A percentile compares a stretch with the other conserved stretches of the same genome.
Evolutionary conservation across 2,329 filamentous ascomycete species (phyloP).

Genomic region (Phaeoacremonium minimum): DNA sequence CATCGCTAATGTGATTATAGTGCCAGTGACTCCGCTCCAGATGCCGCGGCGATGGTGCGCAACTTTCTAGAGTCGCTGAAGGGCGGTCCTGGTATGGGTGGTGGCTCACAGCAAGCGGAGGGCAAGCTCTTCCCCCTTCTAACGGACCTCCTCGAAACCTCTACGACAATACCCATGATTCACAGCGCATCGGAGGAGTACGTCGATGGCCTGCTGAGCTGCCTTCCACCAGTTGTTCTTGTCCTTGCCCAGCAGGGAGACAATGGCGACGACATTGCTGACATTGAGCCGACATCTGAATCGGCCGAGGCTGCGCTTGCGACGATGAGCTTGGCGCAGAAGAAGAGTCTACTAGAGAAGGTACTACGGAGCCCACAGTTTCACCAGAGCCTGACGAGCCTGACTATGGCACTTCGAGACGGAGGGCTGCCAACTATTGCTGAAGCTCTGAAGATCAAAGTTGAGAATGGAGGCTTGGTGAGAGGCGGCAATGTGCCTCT

Average conservation of each 20-base stretch:
- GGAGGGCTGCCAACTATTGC: conserved; percentile 87
- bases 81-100: conserved; percentile 40
- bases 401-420: conserved; percentile 85
- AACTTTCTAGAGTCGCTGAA: conserved; percentile 84
- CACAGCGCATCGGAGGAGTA: conserved; percentile 59
- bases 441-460: conserved; percentile 75
- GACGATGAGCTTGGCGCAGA: conserved; percentile 69
- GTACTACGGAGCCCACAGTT: conserved; percentile 90
- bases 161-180: conserved; percentile 73
- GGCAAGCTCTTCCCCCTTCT: conserved; percentile 76
- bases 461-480: conserved; percentile 82
- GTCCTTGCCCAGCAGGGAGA: conserved; percentile 68
- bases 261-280: conserved; percentile 49
- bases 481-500: conserved; percentile 75
- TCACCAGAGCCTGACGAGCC: conserved; percentile 74
- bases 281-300: conserved; percentile 65
- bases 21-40: conserved; percentile 53
- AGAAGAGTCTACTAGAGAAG: conserved; percentile 74
- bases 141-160: conserved; percentile 75
- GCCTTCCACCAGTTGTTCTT: conserved; percentile 75
- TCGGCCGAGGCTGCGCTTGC: conserved; percentile 69
- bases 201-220: conserved; percentile 70
- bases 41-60: conserved; percentile 76
- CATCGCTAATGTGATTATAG: conserved; percentile 33
- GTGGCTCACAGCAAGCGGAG: conserved; percentile 32